phyloP scores from a whole-genome alignment of 1,284 basidiomycete genomes.

The Malassezia nana region DNA sequence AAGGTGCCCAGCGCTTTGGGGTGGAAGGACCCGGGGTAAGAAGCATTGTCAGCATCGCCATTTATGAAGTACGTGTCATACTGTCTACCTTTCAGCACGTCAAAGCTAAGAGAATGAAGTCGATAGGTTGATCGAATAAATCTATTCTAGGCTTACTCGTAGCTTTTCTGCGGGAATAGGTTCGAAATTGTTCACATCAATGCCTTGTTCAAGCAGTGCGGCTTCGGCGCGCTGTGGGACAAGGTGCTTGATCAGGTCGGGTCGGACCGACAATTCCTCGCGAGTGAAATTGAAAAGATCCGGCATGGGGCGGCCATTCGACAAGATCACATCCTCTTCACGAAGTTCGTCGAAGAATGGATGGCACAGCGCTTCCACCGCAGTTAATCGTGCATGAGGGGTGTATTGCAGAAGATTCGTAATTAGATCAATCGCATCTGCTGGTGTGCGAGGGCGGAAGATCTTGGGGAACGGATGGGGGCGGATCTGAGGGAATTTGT shows the following conservation, averaged over 20 bases:
- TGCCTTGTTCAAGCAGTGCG: constrained; percentile 72
- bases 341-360: constrained; percentile 96
- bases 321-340: constrained; percentile 69
- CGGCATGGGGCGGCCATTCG: constrained; percentile 91
- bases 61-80: neutral
- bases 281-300: constrained; percentile 89
- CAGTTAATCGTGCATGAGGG: constrained; percentile 77
- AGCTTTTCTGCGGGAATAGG: constrained; percentile 48
- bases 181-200: constrained; percentile 75
- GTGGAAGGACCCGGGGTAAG: too few relatives aligned
- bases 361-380: constrained; percentile 71
- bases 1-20: too few relatives aligned
- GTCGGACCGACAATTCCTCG: constrained; percentile 90
- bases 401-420: constrained; percentile 94
- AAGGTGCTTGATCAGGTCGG: constrained; percentile 80
- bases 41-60: neutral
- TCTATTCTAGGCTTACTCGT: constrained; percentile 46
- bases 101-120: neutral
- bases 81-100: neutral
- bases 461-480: constrained; percentile 64
- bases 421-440: constrained; percentile 92
- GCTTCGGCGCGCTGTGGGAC: constrained; percentile 81
- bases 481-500: constrained; percentile 99
- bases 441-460: constrained; percentile 90
- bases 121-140: neutral